These are phyloP conservation scores for Ophioceras dolichostomum DNA, from an alignment of 2,329 filamentous ascomycete species.

Conservation along the genomic window DNA sequence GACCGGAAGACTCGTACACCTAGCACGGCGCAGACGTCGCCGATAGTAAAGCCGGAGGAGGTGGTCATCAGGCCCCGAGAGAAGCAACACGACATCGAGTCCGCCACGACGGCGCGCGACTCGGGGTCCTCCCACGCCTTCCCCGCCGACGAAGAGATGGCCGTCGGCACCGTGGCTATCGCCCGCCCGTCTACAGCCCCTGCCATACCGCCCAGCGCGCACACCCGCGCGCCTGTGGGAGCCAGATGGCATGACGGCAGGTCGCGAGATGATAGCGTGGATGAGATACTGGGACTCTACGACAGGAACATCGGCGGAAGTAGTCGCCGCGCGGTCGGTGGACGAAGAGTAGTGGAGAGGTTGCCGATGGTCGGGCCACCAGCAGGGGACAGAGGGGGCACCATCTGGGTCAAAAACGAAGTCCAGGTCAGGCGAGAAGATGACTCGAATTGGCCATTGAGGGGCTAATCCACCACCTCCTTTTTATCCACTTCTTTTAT, in stretches of 20 bases:
- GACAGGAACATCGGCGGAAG: constrained; percentile 6
- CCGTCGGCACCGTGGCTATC: no score
- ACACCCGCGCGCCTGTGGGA: no score
- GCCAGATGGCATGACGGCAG: constrained; percentile 3
- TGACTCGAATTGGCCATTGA: constrained; percentile 14
- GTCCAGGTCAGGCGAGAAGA: constrained; percentile 12
- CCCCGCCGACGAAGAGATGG: neutral
- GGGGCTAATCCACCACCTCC: neutral
- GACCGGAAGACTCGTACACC: constrained; percentile 34
- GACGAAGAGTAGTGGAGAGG: no score
- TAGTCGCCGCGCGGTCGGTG: constrained; percentile 5
- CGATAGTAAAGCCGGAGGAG: neutral
- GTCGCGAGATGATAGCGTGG: constrained; percentile 15
- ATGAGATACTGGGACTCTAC: constrained; percentile 18
- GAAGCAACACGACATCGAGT: constrained; percentile 4
- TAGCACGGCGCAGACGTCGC: neutral
- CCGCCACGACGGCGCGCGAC: constrained; percentile 8
- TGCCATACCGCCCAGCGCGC: constrained; percentile 10
- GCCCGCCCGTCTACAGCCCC: no score
- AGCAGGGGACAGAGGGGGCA: constrained; percentile 5
- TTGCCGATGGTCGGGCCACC: neutral
- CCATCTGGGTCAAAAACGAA: constrained; percentile 19
- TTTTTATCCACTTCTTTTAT: neutral
- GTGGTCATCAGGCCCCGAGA: neutral
- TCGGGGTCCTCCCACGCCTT: constrained; percentile 12